Conservation (phyloP, 441 rosid genomes). For the Jatropha podagrica region DNA sequence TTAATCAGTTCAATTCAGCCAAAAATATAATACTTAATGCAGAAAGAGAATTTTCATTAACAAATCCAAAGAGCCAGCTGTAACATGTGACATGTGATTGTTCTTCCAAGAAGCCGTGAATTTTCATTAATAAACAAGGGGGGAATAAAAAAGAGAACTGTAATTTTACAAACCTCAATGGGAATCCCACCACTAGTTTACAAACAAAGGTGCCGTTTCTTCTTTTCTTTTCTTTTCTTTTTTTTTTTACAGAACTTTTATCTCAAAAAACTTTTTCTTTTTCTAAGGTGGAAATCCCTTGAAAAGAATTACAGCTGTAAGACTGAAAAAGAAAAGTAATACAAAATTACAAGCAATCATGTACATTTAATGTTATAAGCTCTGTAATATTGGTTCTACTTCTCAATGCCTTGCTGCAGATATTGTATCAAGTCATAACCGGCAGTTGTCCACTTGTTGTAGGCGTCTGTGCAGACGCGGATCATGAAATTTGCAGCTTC, state of each 20-base stretch:
- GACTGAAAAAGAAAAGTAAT: background rate
- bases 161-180: constrained; percentile 2
- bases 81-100: too few species aligned
- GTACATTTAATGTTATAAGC: constrained; percentile 24
- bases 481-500: constrained; percentile 98
- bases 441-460: constrained; percentile 96
- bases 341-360: constrained; percentile 32
- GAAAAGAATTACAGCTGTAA: constrained; percentile 22
- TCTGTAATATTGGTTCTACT: constrained; percentile 32
- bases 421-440: constrained; percentile 98
- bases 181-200: constrained; percentile 11
- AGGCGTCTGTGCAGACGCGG: constrained; percentile 84
- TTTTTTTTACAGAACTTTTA: constrained; percentile 1
- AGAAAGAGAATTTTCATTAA: too few species aligned
- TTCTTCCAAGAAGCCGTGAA: background rate
- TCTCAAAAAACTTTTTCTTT: background rate
- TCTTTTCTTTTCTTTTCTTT: too few species aligned
- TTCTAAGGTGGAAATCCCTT: constrained; percentile 23
- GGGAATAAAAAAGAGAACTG: background rate
- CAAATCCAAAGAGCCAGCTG: too few species aligned
- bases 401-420: constrained; percentile 97
- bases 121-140: background rate
- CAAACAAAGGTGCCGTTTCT: constrained; percentile 19
- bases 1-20: background rate
- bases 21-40: too few species aligned